Percentiles rank a stretch among this genome's conserved stretches.
These are phyloP conservation scores for Sordaria brevicollis DNA, from an alignment of 495 filamentous ascomycete genomes.

Conservation along the genomic window DNA sequence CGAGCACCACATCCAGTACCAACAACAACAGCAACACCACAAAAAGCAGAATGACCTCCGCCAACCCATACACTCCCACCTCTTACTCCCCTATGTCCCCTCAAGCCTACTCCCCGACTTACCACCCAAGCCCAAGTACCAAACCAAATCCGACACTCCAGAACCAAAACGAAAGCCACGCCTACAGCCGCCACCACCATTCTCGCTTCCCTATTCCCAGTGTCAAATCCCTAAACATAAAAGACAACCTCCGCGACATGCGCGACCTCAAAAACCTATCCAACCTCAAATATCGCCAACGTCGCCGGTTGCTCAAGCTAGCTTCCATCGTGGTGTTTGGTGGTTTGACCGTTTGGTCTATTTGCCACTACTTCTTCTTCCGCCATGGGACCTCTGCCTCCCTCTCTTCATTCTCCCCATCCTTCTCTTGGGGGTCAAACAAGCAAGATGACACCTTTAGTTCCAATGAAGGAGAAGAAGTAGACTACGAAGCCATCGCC, in stretches of 20 bases:
- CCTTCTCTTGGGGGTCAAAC: background rate
- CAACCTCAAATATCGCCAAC: background rate
- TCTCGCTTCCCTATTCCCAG: background rate
- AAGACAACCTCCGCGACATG: background rate
- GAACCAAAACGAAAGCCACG: background rate
- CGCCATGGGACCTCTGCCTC: background rate
- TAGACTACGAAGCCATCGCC: background rate
- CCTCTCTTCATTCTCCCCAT: background rate
- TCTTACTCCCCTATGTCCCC: background rate
- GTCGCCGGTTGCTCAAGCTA: background rate
- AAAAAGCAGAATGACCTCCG: background rate
- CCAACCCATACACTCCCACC: background rate
- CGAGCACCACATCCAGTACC: too few relatives aligned
- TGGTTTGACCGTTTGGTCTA: background rate
- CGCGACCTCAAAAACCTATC: background rate
- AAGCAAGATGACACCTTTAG: background rate
- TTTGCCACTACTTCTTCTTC: background rate
- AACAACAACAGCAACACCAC: background rate
- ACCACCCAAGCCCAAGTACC: background rate
- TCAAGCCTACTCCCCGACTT: background rate
- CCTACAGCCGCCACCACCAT: background rate
- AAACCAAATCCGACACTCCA: too few relatives aligned
- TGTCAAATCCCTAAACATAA: background rate
- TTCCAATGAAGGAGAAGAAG: conserved; percentile 14
- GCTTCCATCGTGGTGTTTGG: background rate